A percentile compares a stretch with the other conserved stretches of the same genome.
These are phyloP conservation scores for Hebeloma cylindrosporum DNA, from an alignment of 768 basidiomycete species.

Conservation along the genomic window DNA sequence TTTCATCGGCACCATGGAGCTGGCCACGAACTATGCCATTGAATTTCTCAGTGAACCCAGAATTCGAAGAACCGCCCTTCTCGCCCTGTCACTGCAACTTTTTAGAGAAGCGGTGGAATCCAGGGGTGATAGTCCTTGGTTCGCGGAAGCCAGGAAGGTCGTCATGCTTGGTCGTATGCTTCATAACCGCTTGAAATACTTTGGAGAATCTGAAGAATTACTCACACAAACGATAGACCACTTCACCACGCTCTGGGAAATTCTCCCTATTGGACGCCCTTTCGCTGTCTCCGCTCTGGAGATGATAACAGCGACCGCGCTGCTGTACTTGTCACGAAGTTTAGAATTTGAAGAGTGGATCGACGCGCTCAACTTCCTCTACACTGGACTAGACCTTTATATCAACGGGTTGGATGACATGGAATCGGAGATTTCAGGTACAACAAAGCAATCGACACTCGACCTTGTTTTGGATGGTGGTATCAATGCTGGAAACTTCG, in stretches of 20 bases:
- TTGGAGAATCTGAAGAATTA: slow-evolving; percentile 3
- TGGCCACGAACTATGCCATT: slow-evolving; percentile 4
- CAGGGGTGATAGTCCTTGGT: not conserved
- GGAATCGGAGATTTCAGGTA: not conserved
- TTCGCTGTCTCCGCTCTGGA: slow-evolving; percentile 12
- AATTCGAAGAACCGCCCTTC: not conserved
- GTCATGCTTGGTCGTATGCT: slow-evolving; percentile 12
- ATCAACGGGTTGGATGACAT: slow-evolving; percentile 1
- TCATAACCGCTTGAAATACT: slow-evolving; percentile 8
- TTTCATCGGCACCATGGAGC: slow-evolving; percentile 9
- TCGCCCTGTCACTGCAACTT: slow-evolving; percentile 10
- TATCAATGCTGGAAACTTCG: not conserved
- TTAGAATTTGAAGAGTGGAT: slow-evolving; percentile 1
- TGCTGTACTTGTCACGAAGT: slow-evolving; percentile 5
- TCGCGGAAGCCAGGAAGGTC: slow-evolving; percentile 2
- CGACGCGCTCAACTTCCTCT: slow-evolving; percentile 5
- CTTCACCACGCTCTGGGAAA: slow-evolving; percentile 4
- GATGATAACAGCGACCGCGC: not conserved
- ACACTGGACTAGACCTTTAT: slow-evolving; percentile 4
- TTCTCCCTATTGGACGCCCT: slow-evolving; percentile 6
- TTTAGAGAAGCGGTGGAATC: slow-evolving; percentile 11
- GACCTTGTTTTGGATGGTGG: slow-evolving; percentile 1
- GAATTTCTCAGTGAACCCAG: not conserved
- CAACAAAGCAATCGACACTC: not conserved
- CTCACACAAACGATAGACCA: slow-evolving; percentile 1